Evolutionary conservation across 345 rosid species (phyloP), one percentile per base, ranked within the genome.

Genomic region (Cardiospermum halicacabum): DNA sequence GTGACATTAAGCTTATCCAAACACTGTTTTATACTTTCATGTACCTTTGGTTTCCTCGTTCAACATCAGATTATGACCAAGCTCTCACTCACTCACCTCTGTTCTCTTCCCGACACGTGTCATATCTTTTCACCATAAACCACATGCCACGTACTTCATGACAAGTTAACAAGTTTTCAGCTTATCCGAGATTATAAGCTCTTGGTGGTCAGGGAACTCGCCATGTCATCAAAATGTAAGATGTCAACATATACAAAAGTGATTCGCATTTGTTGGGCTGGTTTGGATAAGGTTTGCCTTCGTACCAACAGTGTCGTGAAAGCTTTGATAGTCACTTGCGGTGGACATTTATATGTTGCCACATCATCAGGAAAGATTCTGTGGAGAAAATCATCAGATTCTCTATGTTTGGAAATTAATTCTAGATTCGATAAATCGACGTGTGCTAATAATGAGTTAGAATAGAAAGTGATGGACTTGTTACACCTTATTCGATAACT

Each of bases 1-100:
- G 61, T 42, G 85, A 82, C 80, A 21, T 42, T 18, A 58, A 51
- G 53, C 82, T 75, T 78, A 80, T 78, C 83, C 78, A 68, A 45
- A 65, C n/a, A 25, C 61, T 7, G 0, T 22, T 47, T 47, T n/a
- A n/a, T n/a, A 12, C n/a, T 0, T 7, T 48, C 56, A 27, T 15
- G 11, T 26, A 45, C 0, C 10, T 64, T 53, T 43, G 60, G 82
- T 74, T 74, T 80, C 86, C 88, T 79, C 56, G 75, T 62, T 67
- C 47, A 36, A n/a, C 18, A 47, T 66, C 80, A 72, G 47, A 5
- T n/a, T n/a, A n/a, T 10, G 3, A 8, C 63, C 43, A 27, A 11
- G 51, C 40, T 31, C 0, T 45, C 18, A 2, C 4, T 59, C 40
- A 25, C 0, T 45, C 18, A 2, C 4, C 56, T 26, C 28, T 15